Evolutionary conservation across 2,329 filamentous ascomycete genomes (phyloP).

Genomic region (Dactylellina parvicollis): DNA sequence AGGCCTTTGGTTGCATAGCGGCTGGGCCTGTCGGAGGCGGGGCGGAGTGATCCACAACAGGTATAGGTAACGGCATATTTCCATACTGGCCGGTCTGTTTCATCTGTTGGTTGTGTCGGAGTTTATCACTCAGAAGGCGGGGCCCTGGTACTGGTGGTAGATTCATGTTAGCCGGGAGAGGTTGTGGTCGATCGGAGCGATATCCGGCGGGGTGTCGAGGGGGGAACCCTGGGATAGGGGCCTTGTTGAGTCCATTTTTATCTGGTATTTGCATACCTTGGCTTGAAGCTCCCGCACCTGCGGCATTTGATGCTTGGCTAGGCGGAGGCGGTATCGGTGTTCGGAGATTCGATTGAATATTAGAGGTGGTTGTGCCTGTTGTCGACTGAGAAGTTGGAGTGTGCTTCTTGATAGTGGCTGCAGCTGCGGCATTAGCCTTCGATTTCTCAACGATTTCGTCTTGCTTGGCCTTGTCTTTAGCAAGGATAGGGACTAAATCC

Average conservation of each 20-base stretch:
- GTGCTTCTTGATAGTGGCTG: constrained; percentile 39
- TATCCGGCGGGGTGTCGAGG: constrained; percentile 50
- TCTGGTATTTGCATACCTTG: constrained; percentile 38
- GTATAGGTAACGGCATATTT: constrained; percentile 65
- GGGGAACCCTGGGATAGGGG: constrained; percentile 43
- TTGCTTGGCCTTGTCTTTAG: constrained; percentile 95
- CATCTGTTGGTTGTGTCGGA: constrained; percentile 64
- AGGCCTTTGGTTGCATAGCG: constrained; percentile 55
- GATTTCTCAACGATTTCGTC: constrained; percentile 89
- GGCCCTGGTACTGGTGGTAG: constrained; percentile 36
- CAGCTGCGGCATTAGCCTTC: constrained; percentile 60
- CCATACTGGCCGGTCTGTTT: constrained; percentile 62
- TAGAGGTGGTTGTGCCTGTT: constrained; percentile 4
- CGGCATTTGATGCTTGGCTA: constrained; percentile 32
- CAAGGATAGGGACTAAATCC: constrained; percentile 92
- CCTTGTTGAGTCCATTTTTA: constrained; percentile 49
- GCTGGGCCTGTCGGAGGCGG: constrained; percentile 79
- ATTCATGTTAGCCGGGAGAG: constrained; percentile 49
- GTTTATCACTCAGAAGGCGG: constrained; percentile 63
- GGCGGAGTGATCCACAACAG: constrained; percentile 69
- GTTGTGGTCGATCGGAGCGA: constrained; percentile 44
- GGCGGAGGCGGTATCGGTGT: constrained; percentile 47
- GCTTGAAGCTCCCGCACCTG: background rate
- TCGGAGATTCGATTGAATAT: constrained; percentile 38
- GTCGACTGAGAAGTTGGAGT: constrained; percentile 28